Evolutionary conservation across 257 asterid genomes (phyloP).

Genomic region (Fraxinus excelsior): DNA sequence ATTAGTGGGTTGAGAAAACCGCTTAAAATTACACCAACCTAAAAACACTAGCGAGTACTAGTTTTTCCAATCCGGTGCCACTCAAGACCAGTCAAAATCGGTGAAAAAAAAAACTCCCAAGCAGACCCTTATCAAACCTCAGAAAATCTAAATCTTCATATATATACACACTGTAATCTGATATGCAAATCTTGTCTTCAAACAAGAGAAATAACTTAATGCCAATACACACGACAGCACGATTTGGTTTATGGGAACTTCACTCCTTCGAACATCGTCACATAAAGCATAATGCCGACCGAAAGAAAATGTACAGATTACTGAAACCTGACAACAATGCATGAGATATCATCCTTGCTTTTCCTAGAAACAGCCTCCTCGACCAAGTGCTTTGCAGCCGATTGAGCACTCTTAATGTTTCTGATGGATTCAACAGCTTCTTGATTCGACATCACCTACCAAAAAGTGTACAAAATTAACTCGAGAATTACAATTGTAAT

Average conservation of each 20-base stretch:
- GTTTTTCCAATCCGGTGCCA: too few species aligned
- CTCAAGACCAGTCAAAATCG: too few species aligned
- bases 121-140: background rate
- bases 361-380: slow-evolving; percentile 63
- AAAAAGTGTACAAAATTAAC: background rate
- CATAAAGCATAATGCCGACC: slow-evolving; percentile 5
- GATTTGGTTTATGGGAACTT: background rate
- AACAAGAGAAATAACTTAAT: background rate
- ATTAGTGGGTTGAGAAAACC: too few species aligned
- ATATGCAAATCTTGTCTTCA: background rate
- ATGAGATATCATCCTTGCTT: slow-evolving; percentile 91
- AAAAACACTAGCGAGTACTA: too few species aligned
- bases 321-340: slow-evolving; percentile 82
- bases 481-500: background rate
- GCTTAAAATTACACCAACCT: too few species aligned
- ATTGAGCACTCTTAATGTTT: slow-evolving; percentile 57
- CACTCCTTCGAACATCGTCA: background rate
- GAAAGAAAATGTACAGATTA: slow-evolving; percentile 21
- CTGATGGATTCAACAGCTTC: slow-evolving; percentile 76
- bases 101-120: too few species aligned
- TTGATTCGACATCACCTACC: slow-evolving; percentile 87
- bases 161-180: background rate
- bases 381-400: slow-evolving; percentile 72
- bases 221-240: background rate
- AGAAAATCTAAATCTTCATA: background rate